Evolutionary conservation across 2,329 filamentous ascomycete genomes (phyloP), one percentile per base, ranked within the genome.

Genomic region (Scedosporium boydii): DNA sequence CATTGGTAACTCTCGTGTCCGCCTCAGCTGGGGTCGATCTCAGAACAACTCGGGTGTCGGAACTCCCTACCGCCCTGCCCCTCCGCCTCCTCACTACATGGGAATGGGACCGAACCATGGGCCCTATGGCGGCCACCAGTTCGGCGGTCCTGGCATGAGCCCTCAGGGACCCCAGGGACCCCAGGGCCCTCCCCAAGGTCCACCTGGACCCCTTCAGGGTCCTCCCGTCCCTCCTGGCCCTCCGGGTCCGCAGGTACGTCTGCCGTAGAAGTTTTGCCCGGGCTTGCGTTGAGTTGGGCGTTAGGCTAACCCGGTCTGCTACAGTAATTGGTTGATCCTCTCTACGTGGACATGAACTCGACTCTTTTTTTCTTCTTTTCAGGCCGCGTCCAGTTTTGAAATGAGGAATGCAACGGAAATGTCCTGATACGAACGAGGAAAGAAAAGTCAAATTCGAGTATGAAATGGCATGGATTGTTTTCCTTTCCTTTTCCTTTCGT

Each of bases 31-130:
- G 95, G 95, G 95, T 66, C 90, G 95, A 67, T 96, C 90, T 62
- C 95, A 99, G 83, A 99, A 98, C 86, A 99, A 99, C 83, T 98
- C 93, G 65, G 95, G 95, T 63, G 95, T 96, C 64, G 95, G 95
- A 68, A 98, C 95, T 68, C 95, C 95, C 64, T 98, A 99, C 79
- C 90, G 95, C 67, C 95, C 95, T 66, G 95, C 95, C 59, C 95
- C 95, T 62, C 80, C 80, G 57, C 81, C 81, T 51, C 81, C 81
- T 64, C 81, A 83, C 72, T 83, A 82, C 74, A 79, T 81, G 72
- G 76, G 76, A 63, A 77, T 79, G 74, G 73, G 72, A 64, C 77
- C 78, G 64, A 75, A 71, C 59, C 76, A 77, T 67, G 77, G 76
- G 59, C 75, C 74, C 60, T 79, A 78, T 62, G 78, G 77, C 21